Percentiles rank a stretch among this genome's conserved stretches.
Conservation (phyloP, 1,139 yeast species). For the Pichia sp. region DNA sequence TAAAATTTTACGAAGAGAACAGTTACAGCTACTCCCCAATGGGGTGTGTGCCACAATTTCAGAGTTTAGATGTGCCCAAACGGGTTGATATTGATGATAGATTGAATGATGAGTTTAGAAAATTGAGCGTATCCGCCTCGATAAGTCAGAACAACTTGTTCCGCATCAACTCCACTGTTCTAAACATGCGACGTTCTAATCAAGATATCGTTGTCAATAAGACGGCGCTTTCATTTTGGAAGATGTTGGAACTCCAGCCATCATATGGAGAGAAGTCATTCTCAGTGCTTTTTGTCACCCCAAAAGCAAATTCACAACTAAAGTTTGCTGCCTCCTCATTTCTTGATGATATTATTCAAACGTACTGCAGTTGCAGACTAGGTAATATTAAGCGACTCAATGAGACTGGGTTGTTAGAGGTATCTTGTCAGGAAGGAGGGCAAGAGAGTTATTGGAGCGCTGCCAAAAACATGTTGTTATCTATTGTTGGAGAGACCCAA, state of each 20-base stretch:
- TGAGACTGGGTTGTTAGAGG: slow-evolving; percentile 18
- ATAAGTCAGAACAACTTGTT: slow-evolving; percentile 22
- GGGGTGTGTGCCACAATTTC: neutral
- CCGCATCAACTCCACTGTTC: slow-evolving; percentile 27
- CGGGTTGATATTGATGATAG: neutral
- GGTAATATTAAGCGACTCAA: slow-evolving; percentile 30
- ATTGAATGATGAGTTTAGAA: slow-evolving; percentile 8
- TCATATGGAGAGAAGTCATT: slow-evolving; percentile 42
- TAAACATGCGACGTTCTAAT: slow-evolving; percentile 27
- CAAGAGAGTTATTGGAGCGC: slow-evolving; percentile 35
- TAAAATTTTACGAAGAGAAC: slow-evolving; percentile 22
- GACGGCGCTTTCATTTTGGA: slow-evolving; percentile 43
- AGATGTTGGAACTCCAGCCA: slow-evolving; percentile 49
- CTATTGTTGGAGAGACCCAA: slow-evolving; percentile 29
- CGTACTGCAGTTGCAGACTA: slow-evolving; percentile 41
- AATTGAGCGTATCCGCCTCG: slow-evolving; percentile 1
- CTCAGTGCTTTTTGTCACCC: slow-evolving; percentile 42
- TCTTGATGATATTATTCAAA: slow-evolving; percentile 34
- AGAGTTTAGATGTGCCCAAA: neutral
- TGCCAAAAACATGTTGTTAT: slow-evolving; percentile 22
- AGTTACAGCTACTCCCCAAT: slow-evolving; percentile 25
- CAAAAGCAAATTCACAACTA: slow-evolving; percentile 20
- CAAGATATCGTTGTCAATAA: slow-evolving; percentile 29
- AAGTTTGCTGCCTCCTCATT: slow-evolving; percentile 29
- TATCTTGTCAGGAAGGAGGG: slow-evolving; percentile 17